Percentiles rank a stretch among this genome's conserved stretches.
Conservation (phyloP, 306 rosid species). For the Ormosia semicastrata region DNA sequence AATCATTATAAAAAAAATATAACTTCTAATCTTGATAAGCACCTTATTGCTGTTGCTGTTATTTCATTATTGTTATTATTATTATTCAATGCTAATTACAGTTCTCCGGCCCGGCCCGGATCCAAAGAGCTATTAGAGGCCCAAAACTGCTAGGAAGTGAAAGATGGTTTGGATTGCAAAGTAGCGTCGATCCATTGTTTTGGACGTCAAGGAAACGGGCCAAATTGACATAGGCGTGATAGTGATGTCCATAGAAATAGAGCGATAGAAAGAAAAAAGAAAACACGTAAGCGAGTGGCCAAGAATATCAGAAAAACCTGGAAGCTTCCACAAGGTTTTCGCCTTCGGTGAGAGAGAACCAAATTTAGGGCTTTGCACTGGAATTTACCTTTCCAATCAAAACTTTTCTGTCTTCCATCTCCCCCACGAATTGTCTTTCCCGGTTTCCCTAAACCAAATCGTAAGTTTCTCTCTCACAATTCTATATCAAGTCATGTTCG, state of each 20-base stretch:
- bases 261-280: not conserved
- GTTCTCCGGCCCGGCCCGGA: no score
- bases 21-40: no score
- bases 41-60: no score
- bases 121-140: no score
- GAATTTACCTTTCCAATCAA: not conserved
- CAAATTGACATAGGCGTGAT: not conserved
- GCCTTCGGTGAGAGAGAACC: not conserved
- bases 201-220: not conserved
- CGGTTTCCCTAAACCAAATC: not conserved
- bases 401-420: not conserved
- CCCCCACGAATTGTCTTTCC: not conserved
- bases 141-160: no score
- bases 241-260: not conserved
- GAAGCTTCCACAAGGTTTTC: slow-evolving; percentile 28
- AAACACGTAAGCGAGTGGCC: not conserved
- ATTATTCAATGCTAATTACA: no score
- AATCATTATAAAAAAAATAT: no score
- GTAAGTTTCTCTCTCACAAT: slow-evolving; percentile 26
- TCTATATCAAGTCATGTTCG: not conserved
- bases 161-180: no score
- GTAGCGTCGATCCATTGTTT: not conserved
- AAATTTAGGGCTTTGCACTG: slow-evolving; percentile 20
- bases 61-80: no score
- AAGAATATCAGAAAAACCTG: slow-evolving; percentile 2